Evolutionary conservation across 164 flowering plant genomes (phyloP), one percentile per base, ranked within the genome.

Genomic region (Stephania japonica): DNA sequence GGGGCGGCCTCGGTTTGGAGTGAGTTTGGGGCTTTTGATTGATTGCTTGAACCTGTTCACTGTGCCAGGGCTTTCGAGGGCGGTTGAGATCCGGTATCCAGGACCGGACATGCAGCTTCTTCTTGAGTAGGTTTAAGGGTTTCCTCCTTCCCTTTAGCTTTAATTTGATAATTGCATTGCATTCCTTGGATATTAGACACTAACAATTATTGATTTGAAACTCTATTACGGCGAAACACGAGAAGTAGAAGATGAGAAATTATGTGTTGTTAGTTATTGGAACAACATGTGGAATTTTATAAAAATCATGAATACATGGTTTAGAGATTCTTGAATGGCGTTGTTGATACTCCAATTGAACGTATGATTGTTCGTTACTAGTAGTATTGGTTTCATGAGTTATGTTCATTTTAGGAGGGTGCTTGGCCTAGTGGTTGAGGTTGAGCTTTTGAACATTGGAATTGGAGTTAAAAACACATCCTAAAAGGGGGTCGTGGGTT

Each of bases 71-170:
- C 86, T 77, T 53, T 74, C 89, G 0, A 81, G 65, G 67, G 50
- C 78, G 1, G 82, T 95, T 42, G 97, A 95, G 72, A 85, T 93
- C 62, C 86, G 80, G 44, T 95, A 95, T 82, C 99, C 99, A 1
- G 98, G 99, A 21, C 92, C 99, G n/a, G 99, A 95, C 41, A 93
- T 93, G 99, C 94, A 95, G 83, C 93, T 95, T 25, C 87, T 95
- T 77, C 84, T 95, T 87, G 88, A 87, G 99, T 73, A 32, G n/a
- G n/a, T n/a, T n/a, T n/a, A n/a, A n/a, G 38, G 38, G 38, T 32
- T 32, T 32, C 38, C 38, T 32, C 38, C 4, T 32, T 32, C 38
- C 38, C 38, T 32, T 32, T 32, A 32, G 38, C 38, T 32, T 32
- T 2, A 32, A 4, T 32, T 53, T 53, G 19, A 53, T 32, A 32